A percentile compares a stretch with the other conserved stretches of the same genome.
Evolutionary conservation across 73 alveolate genomes (phyloP).

Genomic region (Stentor roeselii): DNA sequence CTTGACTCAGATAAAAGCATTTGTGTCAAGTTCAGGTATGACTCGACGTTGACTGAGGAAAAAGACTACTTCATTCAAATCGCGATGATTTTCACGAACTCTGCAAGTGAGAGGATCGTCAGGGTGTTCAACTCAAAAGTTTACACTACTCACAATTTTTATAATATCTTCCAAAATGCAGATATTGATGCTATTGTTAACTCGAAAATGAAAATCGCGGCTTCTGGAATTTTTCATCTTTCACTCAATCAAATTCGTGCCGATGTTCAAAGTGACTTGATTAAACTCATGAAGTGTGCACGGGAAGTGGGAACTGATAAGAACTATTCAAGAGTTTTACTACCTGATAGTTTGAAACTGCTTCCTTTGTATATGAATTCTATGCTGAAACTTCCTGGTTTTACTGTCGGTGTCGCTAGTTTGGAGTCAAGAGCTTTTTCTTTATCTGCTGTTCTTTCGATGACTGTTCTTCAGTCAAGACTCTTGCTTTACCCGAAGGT

Average conservation of each 20-base stretch:
- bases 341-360: constrained; percentile 50
- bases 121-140: constrained; percentile 45
- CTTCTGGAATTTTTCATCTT: neutral
- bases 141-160: constrained; percentile 28
- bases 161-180: constrained; percentile 34
- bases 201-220: constrained; percentile 22
- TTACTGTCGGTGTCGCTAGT: neutral
- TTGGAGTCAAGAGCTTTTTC: neutral
- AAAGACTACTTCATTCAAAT: constrained; percentile 32
- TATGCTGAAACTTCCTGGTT: neutral
- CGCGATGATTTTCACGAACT: constrained; percentile 56
- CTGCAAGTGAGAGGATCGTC: constrained; percentile 46
- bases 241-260: neutral
- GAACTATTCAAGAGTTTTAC: neutral
- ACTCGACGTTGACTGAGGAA: constrained; percentile 40
- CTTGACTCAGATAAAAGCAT: constrained; percentile 62
- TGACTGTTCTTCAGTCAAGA: neutral
- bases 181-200: constrained; percentile 47
- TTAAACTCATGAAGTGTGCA: neutral
- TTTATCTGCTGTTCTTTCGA: neutral
- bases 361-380: constrained; percentile 42
- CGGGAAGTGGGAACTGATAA: neutral
- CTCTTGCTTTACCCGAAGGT: constrained; percentile 6
- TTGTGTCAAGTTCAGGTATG: constrained; percentile 40
- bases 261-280: neutral